These are phyloP conservation scores for Paracorniculantispora psalliotae DNA, from an alignment of 2,329 filamentous ascomycete species.

Conservation along the genomic window DNA sequence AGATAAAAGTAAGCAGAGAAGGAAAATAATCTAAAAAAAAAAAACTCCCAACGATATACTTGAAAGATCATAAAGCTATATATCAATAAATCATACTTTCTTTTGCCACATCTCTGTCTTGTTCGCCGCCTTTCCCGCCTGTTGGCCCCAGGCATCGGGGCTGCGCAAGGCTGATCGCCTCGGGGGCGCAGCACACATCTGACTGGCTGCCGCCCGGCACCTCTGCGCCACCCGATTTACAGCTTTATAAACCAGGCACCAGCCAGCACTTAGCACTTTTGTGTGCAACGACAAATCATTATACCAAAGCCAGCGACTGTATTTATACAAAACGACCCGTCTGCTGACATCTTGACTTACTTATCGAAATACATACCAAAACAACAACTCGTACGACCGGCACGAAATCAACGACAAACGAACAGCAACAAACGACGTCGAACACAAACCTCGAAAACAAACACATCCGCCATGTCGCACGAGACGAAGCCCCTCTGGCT, in stretches of 20 bases:
- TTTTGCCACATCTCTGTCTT: too few relatives aligned
- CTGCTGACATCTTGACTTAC: too few relatives aligned
- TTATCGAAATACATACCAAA: background rate
- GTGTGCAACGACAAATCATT: background rate
- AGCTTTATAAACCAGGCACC: background rate
- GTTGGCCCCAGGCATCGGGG: background rate
- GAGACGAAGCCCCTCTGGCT: slow-evolving; percentile 26
- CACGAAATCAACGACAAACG: background rate
- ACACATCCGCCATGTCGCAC: slow-evolving; percentile 4
- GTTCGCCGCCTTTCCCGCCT: too few relatives aligned
- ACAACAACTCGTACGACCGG: background rate
- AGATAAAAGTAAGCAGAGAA: too few relatives aligned
- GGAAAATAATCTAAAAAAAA: too few relatives aligned
- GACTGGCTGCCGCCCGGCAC: background rate
- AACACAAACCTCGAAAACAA: background rate
- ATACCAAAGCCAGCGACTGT: background rate
- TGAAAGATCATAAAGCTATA: too few relatives aligned
- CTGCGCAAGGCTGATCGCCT: background rate
- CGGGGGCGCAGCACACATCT: background rate
- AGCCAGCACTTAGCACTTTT: background rate
- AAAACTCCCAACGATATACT: too few relatives aligned
- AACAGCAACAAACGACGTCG: background rate
- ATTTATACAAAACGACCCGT: background rate
- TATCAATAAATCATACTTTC: too few relatives aligned
- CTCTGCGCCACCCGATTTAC: background rate